These are phyloP conservation scores for Nannizzia gypsea DNA, from an alignment of 2,329 filamentous ascomycete genomes.

Conservation along the genomic window DNA sequence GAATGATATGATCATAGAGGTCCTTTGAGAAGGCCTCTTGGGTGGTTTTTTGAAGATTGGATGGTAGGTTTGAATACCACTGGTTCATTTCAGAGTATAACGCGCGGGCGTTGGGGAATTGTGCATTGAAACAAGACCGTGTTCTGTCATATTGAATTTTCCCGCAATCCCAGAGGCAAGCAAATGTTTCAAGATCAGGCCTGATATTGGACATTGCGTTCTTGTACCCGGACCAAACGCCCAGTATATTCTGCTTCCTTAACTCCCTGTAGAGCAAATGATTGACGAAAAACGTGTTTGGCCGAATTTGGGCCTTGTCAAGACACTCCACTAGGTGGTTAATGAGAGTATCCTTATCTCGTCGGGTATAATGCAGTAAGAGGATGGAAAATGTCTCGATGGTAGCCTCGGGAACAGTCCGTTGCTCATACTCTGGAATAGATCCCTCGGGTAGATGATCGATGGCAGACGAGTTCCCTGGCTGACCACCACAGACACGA, in stretches of 20 bases:
- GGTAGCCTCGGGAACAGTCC: constrained; percentile 47
- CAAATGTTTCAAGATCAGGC: constrained; percentile 58
- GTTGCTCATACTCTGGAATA: constrained; percentile 30
- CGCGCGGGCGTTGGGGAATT: constrained; percentile 34
- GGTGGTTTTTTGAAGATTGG: constrained; percentile 20
- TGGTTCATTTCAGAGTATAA: constrained; percentile 41
- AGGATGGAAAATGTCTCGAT: constrained; percentile 69
- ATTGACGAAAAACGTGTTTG: constrained; percentile 68
- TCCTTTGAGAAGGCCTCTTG: constrained; percentile 35
- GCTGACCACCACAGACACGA: constrained; percentile 39
- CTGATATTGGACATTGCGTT: constrained; percentile 43
- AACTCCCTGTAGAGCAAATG: constrained; percentile 59
- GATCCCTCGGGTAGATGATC: constrained; percentile 12
- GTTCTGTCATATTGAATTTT: constrained; percentile 39
- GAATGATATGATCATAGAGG: constrained; percentile 42
- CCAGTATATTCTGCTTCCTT: constrained; percentile 44
- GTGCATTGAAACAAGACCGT: constrained; percentile 34
- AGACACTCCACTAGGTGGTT: constrained; percentile 52
- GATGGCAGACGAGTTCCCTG: constrained; percentile 20
- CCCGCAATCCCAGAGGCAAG: constrained; percentile 50
- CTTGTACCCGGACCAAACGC: constrained; percentile 47
- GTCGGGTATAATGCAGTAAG: constrained; percentile 57
- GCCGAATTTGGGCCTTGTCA: constrained; percentile 49
- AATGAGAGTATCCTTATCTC: constrained; percentile 47
- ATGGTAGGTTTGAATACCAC: constrained; percentile 30